Base-by-base conservation (phyloP, 768 basidiomycete genomes). In the Mycena kentingensis region DNA sequence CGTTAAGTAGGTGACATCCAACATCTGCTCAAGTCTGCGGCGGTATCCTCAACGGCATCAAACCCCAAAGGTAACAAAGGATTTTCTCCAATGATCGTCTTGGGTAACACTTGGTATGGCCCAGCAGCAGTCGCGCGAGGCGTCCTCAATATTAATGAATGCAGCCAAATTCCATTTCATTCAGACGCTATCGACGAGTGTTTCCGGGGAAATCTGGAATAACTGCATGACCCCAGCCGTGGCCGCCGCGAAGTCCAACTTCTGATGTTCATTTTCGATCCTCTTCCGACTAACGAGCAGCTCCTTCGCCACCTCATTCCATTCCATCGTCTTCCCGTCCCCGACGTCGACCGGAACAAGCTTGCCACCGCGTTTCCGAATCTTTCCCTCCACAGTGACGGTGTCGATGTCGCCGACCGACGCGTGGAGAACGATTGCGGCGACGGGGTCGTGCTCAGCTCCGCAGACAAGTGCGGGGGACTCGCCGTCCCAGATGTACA, bases 361-460 rank as follows among this genome's bases (percentile, higher is more conserved):
- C 24, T 54, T 54, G n/a, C 57, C 57, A 0, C 24, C 52, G 2
- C 4, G 5, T 24, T 58, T 58, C 11, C 53, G 42, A 19, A 58
- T 51, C 34, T 28, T 32, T 2, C 57, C 57, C n/a, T 54, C 57
- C 11, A 58, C 57, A 38, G 54, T 58, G 4, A 58, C 57, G 21
- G 52, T 54, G 21, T 58, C 57, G 34, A 58, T 26, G 26, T 58
- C 57, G 12, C 57, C 43, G 24, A 58, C 49, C 5, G 52, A 54
- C 37, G 57, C 48, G 28, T 54, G 52, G 31, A 54, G 5, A 10
- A 58, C 57, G 16, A 58, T 48, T 26, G 52, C 57, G 16, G 57
- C 57, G 37, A 58, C 52, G 7, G 57, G 57, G 19, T 58, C 57
- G 27, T 58, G 49, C 19, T 28, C 53, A 2, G 52, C 57, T 6